Evolutionary conservation across 2,329 filamentous ascomycete genomes (phyloP).

Genomic region (Colletotrichum orbiculare): DNA sequence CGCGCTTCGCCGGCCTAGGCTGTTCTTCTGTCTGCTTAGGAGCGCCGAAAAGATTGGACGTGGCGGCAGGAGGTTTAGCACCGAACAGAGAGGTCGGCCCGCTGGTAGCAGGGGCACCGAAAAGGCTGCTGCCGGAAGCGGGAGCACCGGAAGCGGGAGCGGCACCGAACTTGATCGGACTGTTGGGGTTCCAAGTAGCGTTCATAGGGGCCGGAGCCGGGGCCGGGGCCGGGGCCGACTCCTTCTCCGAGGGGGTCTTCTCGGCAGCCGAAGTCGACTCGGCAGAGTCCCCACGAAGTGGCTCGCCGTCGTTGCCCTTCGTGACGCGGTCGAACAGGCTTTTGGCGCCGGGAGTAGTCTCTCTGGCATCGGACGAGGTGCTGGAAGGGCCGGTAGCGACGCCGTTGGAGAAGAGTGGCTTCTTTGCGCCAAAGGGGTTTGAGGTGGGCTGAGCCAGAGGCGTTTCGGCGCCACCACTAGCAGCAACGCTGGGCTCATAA

Average conservation of each 20-base stretch:
- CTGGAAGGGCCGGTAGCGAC: conserved; percentile 45
- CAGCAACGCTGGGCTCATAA: conserved; percentile 55
- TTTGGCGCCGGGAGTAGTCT: conserved; percentile 54
- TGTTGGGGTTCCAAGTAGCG: conserved; percentile 61
- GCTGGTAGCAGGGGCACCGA: conserved; percentile 41
- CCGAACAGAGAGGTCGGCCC: conserved; percentile 49
- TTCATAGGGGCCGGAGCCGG: conserved; percentile 45
- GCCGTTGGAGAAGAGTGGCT: conserved; percentile 37
- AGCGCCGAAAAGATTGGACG: conserved; percentile 51
- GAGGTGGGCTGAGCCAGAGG: conserved; percentile 50
- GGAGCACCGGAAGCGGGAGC: conserved; percentile 40
- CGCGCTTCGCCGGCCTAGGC: conserved; percentile 38
- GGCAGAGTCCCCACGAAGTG: conserved; percentile 51
- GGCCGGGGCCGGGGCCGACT: conserved; percentile 34
- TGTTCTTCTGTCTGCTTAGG: conserved; percentile 45
- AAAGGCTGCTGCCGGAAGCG: conserved; percentile 23
- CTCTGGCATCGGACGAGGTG: conserved; percentile 54
- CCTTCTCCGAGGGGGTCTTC: conserved; percentile 52
- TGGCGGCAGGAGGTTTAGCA: conserved; percentile 47
- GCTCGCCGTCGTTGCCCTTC: conserved; percentile 61
- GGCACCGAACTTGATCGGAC: conserved; percentile 66
- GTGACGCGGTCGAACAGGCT: conserved; percentile 68
- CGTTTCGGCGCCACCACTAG: conserved; percentile 54
- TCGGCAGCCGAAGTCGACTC: conserved; percentile 46
- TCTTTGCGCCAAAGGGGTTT: conserved; percentile 46